Base-by-base conservation (phyloP, 768 basidiomycete species). In the Suillus tomentosus region DNA sequence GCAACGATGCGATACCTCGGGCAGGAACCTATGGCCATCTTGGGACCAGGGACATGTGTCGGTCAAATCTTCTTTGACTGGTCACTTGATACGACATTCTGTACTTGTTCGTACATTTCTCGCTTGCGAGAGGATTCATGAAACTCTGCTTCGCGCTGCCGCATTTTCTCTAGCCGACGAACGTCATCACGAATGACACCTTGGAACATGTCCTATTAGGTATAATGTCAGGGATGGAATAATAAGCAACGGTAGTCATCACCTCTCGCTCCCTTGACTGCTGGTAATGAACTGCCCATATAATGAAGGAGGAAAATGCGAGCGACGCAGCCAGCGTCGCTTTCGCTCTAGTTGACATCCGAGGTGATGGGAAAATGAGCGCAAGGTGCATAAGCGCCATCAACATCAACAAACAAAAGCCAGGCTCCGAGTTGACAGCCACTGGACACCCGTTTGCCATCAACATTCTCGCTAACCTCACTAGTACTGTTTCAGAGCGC, bases 151-250 rank as follows among this genome's bases (percentile, higher is more conserved):
- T 89, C 84, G 66, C 88, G 82, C 74, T 87, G 84, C 56, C 68
- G 81, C 84, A 85, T 84, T 77, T 94, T 95, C 71, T 87, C 84
- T 70, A 76, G 80, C 65, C 91, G 80, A 31, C 94, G 87, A 69
- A 88, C 91, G 71, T 98, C 96, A 72, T 97, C 95, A 60, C 88
- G 85, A 54, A 96, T 71, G 3, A 97, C 96, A 31, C 95, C 95
- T 72, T 89, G 82, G 72, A 92, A 96, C 95, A 97, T 97, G 36
- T 79, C 87, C 95, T 98, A 53, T 31, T 17, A 65, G 3, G 27
- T 27, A 43, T 3, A 60, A 53, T 24, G 31, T 57, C 61, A 27
- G 36, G 45, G 22, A 62, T 65, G 60, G 40, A 51, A 45, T 43
- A 24, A 43, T 51, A 34, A 31, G n/a, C 27, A 61, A 42, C 34